These are phyloP conservation scores for Pichia californica DNA, from an alignment of 805 yeast genomes.

Conservation along the genomic window DNA sequence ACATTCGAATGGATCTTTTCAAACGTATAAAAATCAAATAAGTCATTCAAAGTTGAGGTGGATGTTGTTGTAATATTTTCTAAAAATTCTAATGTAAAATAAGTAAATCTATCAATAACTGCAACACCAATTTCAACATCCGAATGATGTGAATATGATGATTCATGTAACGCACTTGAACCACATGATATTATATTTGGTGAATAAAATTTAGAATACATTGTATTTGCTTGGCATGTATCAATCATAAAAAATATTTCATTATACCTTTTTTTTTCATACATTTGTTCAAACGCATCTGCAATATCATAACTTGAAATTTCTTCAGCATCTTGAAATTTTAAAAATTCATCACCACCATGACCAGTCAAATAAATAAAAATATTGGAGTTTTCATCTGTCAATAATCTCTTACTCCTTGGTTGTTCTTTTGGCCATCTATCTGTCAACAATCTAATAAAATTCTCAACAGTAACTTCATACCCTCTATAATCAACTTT, in stretches of 20 bases:
- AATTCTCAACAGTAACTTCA: slow-evolving; percentile 96
- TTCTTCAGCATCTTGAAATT: slow-evolving; percentile 98
- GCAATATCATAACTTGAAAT: slow-evolving; percentile 93
- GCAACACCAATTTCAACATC: slow-evolving; percentile 97
- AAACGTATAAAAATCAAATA: slow-evolving; percentile 77
- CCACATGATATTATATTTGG: slow-evolving; percentile 94
- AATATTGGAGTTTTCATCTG: slow-evolving; percentile 92
- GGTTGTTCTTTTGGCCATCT: slow-evolving; percentile 96
- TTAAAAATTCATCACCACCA: slow-evolving; percentile 95
- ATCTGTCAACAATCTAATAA: slow-evolving; percentile 86
- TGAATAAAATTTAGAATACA: slow-evolving; percentile 87
- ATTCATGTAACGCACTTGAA: slow-evolving; percentile 78
- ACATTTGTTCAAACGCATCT: slow-evolving; percentile 95
- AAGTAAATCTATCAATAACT: slow-evolving; percentile 93
- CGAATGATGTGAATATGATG: slow-evolving; percentile 92
- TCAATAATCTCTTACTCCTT: slow-evolving; percentile 77
- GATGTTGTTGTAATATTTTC: slow-evolving; percentile 76
- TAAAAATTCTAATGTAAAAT: slow-evolving; percentile 80
- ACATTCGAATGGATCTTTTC: slow-evolving; percentile 87
- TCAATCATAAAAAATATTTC: slow-evolving; percentile 97
- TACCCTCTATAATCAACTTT: slow-evolving; percentile 97
- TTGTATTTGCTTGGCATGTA: slow-evolving; percentile 97
- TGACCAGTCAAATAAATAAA: slow-evolving; percentile 96
- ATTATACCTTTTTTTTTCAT: slow-evolving; percentile 89
- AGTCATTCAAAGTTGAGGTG: slow-evolving; percentile 66